Evolutionary conservation across 306 rosid species (phyloP).

Genomic region (Cucurbita ficifolia): DNA sequence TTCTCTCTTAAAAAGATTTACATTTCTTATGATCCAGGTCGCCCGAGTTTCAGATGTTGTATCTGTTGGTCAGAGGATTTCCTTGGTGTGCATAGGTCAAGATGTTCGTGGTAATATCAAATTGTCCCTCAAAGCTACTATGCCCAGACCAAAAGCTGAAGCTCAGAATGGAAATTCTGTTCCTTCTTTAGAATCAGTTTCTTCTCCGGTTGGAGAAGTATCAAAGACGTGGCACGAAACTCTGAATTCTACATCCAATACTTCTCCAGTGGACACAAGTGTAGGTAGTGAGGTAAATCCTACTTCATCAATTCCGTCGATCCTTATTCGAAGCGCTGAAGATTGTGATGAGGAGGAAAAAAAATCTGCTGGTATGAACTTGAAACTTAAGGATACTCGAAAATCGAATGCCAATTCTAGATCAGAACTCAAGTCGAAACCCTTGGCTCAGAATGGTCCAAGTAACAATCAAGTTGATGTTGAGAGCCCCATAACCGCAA

Average conservation of each 20-base stretch:
- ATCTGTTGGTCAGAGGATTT: conserved; percentile 68
- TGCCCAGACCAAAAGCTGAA: conserved; percentile 17
- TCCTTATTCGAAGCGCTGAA: conserved; percentile 70
- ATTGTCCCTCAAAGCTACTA: conserved; percentile 71
- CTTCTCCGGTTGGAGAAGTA: conserved; percentile 29
- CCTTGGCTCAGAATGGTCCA: conserved; percentile 8
- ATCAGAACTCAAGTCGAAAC: conserved; percentile 16
- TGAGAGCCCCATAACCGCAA: conserved; percentile 14
- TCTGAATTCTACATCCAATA: conserved; percentile 18
- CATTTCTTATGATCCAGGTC: conserved; percentile 35
- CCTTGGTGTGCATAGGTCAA: conserved; percentile 80
- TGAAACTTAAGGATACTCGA: conserved; percentile 18
- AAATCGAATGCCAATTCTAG: conserved; percentile 8
- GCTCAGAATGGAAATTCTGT: conserved; percentile 20
- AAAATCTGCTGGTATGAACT: conserved; percentile 29
- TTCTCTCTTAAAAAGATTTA: background rate
- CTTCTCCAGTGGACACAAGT: conserved; percentile 18
- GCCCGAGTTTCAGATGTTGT: conserved; percentile 59
- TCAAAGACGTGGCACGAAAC: conserved; percentile 18
- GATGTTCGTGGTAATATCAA: conserved; percentile 91
- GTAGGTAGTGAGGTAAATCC: conserved; percentile 20
- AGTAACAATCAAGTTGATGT: conserved; percentile 17
- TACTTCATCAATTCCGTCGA: conserved; percentile 29
- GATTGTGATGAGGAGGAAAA: conserved; percentile 85
- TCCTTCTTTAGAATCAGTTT: conserved; percentile 21